phyloP scores from a whole-genome alignment of 345 rosid species.

The Trapa bicornis region DNA sequence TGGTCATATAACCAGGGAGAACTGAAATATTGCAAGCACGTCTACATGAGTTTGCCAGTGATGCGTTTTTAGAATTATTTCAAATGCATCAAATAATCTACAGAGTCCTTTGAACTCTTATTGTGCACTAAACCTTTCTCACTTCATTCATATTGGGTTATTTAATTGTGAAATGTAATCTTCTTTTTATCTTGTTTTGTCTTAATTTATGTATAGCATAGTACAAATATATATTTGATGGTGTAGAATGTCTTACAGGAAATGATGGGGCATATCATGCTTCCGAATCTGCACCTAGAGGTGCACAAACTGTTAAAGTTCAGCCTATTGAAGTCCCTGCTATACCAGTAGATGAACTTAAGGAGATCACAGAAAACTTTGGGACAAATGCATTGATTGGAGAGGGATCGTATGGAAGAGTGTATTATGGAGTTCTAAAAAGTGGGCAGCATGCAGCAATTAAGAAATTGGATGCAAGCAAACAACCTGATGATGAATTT shows the following conservation, averaged over 20 bases:
- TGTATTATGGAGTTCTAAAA: conserved; percentile 55
- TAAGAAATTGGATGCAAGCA: conserved; percentile 80
- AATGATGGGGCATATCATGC: conserved; percentile 31
- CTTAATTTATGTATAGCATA: not conserved
- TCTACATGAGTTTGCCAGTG: not conserved
- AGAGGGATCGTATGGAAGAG: conserved; percentile 90
- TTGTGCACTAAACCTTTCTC: not conserved
- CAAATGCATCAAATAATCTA: not conserved
- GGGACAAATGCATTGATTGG: conserved; percentile 60
- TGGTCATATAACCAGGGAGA: not conserved
- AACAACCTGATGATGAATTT: conserved; percentile 83
- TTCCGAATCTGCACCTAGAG: conserved; percentile 23
- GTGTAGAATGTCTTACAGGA: conserved; percentile 21
- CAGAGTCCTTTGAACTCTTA: not conserved
- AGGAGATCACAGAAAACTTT: conserved; percentile 55
- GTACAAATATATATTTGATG: not conserved
- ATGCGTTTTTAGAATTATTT: not conserved
- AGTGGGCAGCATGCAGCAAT: conserved; percentile 61
- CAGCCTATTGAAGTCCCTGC: conserved; percentile 49
- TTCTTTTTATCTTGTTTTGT: too few species aligned
- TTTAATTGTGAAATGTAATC: not conserved
- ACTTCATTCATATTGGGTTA: not conserved
- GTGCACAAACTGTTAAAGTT: conserved; percentile 27
- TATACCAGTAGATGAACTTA: conserved; percentile 45
- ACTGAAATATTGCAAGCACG: not conserved